Evolutionary conservation across 768 basidiomycete species (phyloP).

Genomic region (Boletus rubescentipes): DNA sequence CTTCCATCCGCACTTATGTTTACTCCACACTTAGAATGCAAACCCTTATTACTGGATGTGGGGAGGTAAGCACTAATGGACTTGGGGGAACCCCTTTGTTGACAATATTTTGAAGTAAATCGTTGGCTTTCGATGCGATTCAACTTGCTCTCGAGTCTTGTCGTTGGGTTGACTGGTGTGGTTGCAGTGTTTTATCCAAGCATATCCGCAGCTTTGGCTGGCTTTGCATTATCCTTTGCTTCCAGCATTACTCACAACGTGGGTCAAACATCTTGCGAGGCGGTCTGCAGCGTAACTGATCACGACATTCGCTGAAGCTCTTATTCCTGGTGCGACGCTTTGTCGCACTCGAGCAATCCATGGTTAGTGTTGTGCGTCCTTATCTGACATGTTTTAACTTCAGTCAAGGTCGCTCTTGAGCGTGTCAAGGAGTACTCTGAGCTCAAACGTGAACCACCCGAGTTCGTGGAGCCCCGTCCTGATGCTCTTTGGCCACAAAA

Average conservation of each 20-base stretch:
- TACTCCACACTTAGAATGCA: constrained; percentile 39
- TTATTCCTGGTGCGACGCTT: constrained; percentile 77
- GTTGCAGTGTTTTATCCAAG: constrained; percentile 65
- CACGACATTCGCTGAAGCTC: constrained; percentile 35
- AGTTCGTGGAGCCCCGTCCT: constrained; percentile 86
- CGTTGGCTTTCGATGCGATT: constrained; percentile 90
- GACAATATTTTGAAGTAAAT: constrained; percentile 54
- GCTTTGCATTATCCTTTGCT: constrained; percentile 85
- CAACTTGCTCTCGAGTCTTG: constrained; percentile 70
- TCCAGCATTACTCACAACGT: constrained; percentile 71
- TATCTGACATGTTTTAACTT: background rate
- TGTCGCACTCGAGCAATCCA: constrained; percentile 87
- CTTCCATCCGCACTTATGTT: constrained; percentile 1
- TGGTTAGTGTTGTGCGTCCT: constrained; percentile 50
- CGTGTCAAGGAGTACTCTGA: constrained; percentile 92
- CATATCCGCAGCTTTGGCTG: constrained; percentile 79
- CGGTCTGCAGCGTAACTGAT: constrained; percentile 16
- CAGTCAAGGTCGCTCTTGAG: constrained; percentile 70
- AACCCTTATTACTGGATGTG: constrained; percentile 92
- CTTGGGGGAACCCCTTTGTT: background rate
- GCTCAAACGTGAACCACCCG: constrained; percentile 70
- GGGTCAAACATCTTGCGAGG: background rate
- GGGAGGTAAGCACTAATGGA: constrained; percentile 52
- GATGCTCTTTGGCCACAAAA: constrained; percentile 72
- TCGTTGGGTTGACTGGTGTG: constrained; percentile 71